phyloP scores from a whole-genome alignment of 2,329 filamentous ascomycete species.

The Phoma sp. region DNA sequence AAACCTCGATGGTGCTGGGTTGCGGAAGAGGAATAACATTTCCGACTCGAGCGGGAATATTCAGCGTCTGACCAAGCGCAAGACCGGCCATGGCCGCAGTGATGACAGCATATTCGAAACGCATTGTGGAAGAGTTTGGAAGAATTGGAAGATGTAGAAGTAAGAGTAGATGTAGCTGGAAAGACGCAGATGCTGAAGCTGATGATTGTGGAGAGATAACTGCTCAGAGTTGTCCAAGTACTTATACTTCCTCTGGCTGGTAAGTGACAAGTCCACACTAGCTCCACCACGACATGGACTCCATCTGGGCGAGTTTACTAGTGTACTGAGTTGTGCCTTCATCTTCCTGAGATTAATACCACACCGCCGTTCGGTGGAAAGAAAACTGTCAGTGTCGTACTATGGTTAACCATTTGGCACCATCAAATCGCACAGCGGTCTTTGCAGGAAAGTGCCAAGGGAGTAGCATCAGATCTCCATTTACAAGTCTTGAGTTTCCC shows the following conservation, averaged over 20 bases:
- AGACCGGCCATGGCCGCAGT: conserved; percentile 41
- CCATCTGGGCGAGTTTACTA: too few species aligned
- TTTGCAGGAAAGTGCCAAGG: conserved; percentile 1
- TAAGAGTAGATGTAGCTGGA: too few species aligned
- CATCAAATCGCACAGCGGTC: not conserved
- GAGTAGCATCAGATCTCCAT: not conserved
- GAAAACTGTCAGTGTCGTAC: not conserved
- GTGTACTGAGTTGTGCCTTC: too few species aligned
- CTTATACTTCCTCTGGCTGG: not conserved
- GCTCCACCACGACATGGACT: too few species aligned
- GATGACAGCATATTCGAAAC: conserved; percentile 9
- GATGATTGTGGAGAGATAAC: too few species aligned
- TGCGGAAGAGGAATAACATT: conserved; percentile 28
- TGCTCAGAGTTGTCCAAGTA: not conserved
- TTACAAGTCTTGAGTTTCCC: not conserved
- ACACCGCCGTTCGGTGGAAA: conserved; percentile 8
- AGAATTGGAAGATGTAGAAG: too few species aligned
- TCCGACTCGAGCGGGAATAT: conserved; percentile 34
- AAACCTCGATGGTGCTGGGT: conserved; percentile 20
- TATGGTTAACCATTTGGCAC: not conserved
- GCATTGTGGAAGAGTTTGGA: not conserved
- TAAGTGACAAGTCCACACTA: too few species aligned
- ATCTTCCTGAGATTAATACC: too few species aligned
- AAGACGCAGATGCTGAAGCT: too few species aligned
- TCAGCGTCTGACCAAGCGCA: conserved; percentile 31